Evolutionary conservation across 2,329 filamentous ascomycete species (phyloP).

Genomic region (Davidsoniella eucalypti): DNA sequence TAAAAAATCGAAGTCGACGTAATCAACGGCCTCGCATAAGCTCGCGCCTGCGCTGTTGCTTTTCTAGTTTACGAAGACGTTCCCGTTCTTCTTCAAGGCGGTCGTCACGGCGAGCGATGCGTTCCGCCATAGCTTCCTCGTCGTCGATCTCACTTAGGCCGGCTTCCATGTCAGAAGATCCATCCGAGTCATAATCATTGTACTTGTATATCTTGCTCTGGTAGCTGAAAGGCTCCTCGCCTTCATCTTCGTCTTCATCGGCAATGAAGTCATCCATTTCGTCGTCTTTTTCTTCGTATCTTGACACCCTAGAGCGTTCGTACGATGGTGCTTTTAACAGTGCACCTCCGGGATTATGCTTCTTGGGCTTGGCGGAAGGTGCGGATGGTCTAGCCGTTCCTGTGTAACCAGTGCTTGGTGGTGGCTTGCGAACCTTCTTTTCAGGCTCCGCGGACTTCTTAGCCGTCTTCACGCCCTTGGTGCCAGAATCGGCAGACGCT

Average conservation of each 20-base stretch:
- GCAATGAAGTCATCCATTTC: conserved; percentile 45
- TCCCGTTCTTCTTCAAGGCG: conserved; percentile 46
- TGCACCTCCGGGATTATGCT: conserved; percentile 24
- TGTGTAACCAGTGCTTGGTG: conserved; percentile 47
- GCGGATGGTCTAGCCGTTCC: conserved; percentile 46
- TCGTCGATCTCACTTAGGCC: conserved; percentile 56
- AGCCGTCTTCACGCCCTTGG: neutral
- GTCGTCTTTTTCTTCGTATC: conserved; percentile 42
- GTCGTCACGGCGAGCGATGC: conserved; percentile 51
- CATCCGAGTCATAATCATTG: conserved; percentile 45
- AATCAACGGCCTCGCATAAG: conserved; percentile 14
- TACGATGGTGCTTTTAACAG: conserved; percentile 21
- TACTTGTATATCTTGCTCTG: conserved; percentile 8
- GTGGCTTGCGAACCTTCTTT: conserved; percentile 46
- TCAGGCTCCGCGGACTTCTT: conserved; percentile 22
- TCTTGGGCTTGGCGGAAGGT: conserved; percentile 20
- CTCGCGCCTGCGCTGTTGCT: conserved; percentile 36
- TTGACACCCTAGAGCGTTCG: conserved; percentile 23
- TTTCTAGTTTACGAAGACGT: conserved; percentile 42
- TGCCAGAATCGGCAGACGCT: neutral
- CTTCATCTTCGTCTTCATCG: conserved; percentile 44
- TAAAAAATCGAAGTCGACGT: neutral
- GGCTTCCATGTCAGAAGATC: conserved; percentile 64
- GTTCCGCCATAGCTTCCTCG: conserved; percentile 49
- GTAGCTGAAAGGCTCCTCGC: conserved; percentile 17